Evolutionary conservation across 192 early-diverging fungal genomes (phyloP).

Genomic region (Gonapodya sp.): DNA sequence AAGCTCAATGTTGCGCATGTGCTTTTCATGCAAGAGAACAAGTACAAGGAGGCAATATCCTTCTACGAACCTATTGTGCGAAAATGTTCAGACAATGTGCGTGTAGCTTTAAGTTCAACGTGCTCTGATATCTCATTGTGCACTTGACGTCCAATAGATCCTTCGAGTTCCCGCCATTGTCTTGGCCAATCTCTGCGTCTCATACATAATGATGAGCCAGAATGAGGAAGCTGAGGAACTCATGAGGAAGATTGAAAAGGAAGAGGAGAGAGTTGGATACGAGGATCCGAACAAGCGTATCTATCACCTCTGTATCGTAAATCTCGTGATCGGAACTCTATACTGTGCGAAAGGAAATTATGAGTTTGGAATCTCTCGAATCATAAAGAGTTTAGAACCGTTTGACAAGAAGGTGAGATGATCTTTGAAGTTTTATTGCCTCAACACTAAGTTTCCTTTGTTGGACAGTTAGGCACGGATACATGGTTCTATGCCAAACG

Average conservation of each 20-base stretch:
- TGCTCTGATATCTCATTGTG: background rate
- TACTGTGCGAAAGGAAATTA: conserved; percentile 60
- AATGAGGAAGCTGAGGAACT: conserved; percentile 59
- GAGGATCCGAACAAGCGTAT: conserved; percentile 44
- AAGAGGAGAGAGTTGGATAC: conserved; percentile 48
- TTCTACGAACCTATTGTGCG: conserved; percentile 58
- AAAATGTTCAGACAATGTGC: conserved; percentile 51
- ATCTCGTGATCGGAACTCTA: conserved; percentile 56
- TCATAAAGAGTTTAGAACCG: conserved; percentile 56
- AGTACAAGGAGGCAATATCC: conserved; percentile 58
- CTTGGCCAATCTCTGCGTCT: conserved; percentile 52
- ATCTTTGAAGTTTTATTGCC: conserved; percentile 10
- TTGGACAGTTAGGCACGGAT: conserved; percentile 45
- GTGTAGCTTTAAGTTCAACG: background rate
- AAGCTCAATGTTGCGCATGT: conserved; percentile 59
- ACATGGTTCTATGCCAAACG: conserved; percentile 60
- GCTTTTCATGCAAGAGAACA: conserved; percentile 56
- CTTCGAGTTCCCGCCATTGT: conserved; percentile 51
- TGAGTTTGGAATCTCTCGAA: conserved; percentile 54
- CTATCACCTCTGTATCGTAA: conserved; percentile 56
- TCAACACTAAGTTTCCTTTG: background rate
- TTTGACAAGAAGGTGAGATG: conserved; percentile 49
- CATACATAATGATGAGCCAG: conserved; percentile 58
- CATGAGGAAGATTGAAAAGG: conserved; percentile 57
- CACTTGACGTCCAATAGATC: conserved; percentile 25